Conservation (phyloP, 2,329 filamentous ascomycete genomes). For the Xylariaceae sp. region DNA sequence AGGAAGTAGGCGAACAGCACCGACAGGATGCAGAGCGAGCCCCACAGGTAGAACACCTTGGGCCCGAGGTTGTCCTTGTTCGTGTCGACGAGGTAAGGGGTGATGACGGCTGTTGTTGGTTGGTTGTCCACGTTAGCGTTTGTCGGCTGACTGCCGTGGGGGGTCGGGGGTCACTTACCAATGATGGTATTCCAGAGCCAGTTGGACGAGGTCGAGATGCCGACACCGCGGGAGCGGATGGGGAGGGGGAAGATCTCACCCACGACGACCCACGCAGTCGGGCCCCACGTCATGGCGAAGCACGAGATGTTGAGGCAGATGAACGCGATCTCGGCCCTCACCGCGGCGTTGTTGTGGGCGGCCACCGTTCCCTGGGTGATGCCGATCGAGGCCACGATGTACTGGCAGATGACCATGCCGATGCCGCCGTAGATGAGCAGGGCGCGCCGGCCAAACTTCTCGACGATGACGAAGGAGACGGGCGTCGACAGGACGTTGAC, state of each 20-base stretch:
- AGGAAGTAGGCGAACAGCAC: constrained; percentile 51
- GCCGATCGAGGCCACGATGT: constrained; percentile 59
- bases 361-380: constrained; percentile 31
- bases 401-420: constrained; percentile 64
- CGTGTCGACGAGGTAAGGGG: constrained; percentile 60
- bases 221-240: constrained; percentile 65
- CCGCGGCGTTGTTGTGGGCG: constrained; percentile 26
- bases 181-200: constrained; percentile 63
- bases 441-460: constrained; percentile 60
- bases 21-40: constrained; percentile 46
- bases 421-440: constrained; percentile 62
- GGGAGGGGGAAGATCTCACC: constrained; percentile 71
- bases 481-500: constrained; percentile 69
- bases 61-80: constrained; percentile 35
- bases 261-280: constrained; percentile 60
- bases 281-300: constrained; percentile 72
- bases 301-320: constrained; percentile 76
- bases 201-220: constrained; percentile 63
- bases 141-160: neutral
- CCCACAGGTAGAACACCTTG: constrained; percentile 54
- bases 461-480: constrained; percentile 64
- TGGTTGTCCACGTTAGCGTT: too few species aligned
- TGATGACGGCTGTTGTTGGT: constrained; percentile 45
- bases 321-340: constrained; percentile 58
- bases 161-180: constrained; percentile 9